These are phyloP conservation scores for Suhomyces terraborum DNA, from an alignment of 1,139 yeast genomes.

Conservation along the genomic window DNA sequence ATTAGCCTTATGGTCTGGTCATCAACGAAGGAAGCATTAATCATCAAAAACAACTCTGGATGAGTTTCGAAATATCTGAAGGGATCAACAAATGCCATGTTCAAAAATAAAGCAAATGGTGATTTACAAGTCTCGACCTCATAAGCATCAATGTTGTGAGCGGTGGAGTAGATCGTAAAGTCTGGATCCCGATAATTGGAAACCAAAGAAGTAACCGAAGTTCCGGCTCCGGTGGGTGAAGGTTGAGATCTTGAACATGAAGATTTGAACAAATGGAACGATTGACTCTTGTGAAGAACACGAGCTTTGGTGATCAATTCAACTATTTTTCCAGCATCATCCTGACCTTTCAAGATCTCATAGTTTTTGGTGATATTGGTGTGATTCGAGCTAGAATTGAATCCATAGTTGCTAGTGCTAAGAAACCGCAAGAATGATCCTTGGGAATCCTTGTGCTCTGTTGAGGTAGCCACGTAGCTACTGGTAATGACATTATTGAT, in stretches of 20 bases:
- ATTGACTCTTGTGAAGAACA: constrained; percentile 74
- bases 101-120: constrained; percentile 66
- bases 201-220: constrained; percentile 5
- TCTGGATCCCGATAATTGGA: constrained; percentile 25
- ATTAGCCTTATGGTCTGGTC: constrained; percentile 32
- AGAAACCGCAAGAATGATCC: constrained; percentile 32
- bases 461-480: constrained; percentile 36
- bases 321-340: constrained; percentile 46
- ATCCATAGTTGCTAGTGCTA: constrained; percentile 28
- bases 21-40: constrained; percentile 33
- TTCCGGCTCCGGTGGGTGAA: constrained; percentile 5
- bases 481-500: constrained; percentile 57
- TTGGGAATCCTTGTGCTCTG: constrained; percentile 11
- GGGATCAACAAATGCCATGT: constrained; percentile 36
- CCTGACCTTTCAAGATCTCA: constrained; percentile 21
- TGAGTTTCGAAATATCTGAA: constrained; percentile 28
- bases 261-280: constrained; percentile 77
- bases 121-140: constrained; percentile 59
- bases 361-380: constrained; percentile 25
- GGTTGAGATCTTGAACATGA: constrained; percentile 8
- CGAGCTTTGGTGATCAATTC: constrained; percentile 75
- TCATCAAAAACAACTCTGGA: constrained; percentile 28
- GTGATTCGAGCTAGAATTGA: constrained; percentile 18
- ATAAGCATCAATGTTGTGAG: constrained; percentile 70
- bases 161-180: constrained; percentile 69